Conservation (phyloP, 139 green algal genomes). For the Closterium sp. region DNA sequence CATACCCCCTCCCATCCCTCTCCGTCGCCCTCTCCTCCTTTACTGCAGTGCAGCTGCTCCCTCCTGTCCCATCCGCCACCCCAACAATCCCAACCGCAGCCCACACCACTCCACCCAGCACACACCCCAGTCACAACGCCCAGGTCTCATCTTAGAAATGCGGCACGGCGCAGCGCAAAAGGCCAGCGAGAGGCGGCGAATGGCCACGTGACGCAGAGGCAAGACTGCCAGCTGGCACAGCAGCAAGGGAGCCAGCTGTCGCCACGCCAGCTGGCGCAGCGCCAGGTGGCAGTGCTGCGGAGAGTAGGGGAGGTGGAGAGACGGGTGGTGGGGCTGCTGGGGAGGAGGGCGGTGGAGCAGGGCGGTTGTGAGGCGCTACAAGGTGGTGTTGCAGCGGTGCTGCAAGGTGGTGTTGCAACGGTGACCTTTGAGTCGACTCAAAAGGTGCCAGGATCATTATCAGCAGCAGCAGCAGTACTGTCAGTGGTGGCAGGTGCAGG, state of each 20-base stretch:
- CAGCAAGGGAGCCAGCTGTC: too few relatives aligned
- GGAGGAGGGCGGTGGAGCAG: too few relatives aligned
- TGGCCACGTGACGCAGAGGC: too few relatives aligned
- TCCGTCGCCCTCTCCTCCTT: neutral
- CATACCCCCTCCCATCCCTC: neutral
- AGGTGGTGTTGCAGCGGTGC: neutral
- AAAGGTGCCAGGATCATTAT: neutral
- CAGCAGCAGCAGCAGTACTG: slow-evolving; percentile 8
- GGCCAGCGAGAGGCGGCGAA: neutral
- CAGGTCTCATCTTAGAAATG: neutral
- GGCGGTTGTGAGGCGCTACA: too few relatives aligned
- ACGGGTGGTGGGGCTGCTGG: neutral
- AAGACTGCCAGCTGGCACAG: too few relatives aligned
- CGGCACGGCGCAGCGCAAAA: neutral
- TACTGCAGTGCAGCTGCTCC: neutral
- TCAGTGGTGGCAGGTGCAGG: neutral
- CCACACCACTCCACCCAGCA: neutral
- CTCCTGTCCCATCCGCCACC: neutral
- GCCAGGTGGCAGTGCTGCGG: neutral
- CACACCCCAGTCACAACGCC: neutral
- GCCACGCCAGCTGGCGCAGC: neutral
- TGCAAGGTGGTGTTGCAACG: neutral
- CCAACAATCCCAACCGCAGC: neutral
- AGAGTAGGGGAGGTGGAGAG: neutral
- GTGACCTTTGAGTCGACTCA: too few relatives aligned